phyloP scores from a whole-genome alignment of 148 eudicot genomes.

The Chenopodium album region DNA sequence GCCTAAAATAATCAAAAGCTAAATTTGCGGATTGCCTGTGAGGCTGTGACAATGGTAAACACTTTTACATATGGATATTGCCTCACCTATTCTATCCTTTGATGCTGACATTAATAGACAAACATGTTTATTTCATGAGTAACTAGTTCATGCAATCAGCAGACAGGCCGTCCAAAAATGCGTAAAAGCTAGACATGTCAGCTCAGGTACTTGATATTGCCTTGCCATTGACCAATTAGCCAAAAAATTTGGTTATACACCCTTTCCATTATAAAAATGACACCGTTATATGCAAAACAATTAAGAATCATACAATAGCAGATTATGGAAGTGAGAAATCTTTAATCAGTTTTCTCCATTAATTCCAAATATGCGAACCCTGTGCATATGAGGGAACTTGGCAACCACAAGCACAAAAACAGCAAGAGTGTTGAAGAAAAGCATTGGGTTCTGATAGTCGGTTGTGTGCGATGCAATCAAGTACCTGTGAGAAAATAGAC shows the following conservation, averaged over 20 bases:
- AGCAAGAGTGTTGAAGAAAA: slow-evolving; percentile 65
- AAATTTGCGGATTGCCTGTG: neutral
- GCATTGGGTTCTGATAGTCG: slow-evolving; percentile 81
- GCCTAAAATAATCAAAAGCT: neutral
- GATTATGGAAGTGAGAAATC: neutral
- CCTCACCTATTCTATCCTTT: neutral
- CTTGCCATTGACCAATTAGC: neutral
- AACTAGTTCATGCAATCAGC: neutral
- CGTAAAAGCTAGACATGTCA: neutral
- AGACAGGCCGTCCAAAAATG: neutral
- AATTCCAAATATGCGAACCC: slow-evolving; percentile 83
- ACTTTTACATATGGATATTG: neutral
- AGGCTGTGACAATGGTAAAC: neutral
- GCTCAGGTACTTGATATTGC: neutral
- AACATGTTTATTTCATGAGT: neutral
- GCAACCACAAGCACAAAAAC: slow-evolving; percentile 75
- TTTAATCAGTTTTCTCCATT: slow-evolving; percentile 55
- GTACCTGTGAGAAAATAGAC: slow-evolving; percentile 42
- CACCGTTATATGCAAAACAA: slow-evolving; percentile 27
- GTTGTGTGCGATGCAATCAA: slow-evolving; percentile 85
- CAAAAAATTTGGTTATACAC: slow-evolving; percentile 25
- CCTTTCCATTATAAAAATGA: slow-evolving; percentile 4
- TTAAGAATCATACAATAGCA: slow-evolving; percentile 6
- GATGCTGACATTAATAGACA: neutral
- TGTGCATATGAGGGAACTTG: slow-evolving; percentile 84